Conservation (phyloP, 768 basidiomycete species). For the Boletus coccyginus region DNA sequence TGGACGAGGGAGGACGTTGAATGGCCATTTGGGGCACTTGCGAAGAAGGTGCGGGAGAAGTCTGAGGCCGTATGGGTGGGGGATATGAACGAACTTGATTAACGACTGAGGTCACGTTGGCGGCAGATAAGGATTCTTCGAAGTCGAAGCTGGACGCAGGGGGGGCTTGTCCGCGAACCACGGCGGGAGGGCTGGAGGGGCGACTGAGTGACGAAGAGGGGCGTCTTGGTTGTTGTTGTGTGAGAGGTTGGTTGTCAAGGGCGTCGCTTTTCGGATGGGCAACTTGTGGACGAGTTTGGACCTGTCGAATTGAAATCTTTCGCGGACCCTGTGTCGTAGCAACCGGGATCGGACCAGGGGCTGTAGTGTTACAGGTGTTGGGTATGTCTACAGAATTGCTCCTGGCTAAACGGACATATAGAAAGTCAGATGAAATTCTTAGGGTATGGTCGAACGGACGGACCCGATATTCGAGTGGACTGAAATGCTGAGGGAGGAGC, state of each 20-base stretch:
- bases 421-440: background rate
- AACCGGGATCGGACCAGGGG: constrained; percentile 14
- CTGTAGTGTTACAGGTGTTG: background rate
- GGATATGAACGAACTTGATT: constrained; percentile 33
- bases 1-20: constrained; percentile 6
- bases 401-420: constrained; percentile 1
- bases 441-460: constrained; percentile 4
- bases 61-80: constrained; percentile 20
- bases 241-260: constrained; percentile 17
- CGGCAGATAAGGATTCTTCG: constrained; percentile 28
- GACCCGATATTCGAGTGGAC: constrained; percentile 8
- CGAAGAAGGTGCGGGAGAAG: constrained; percentile 22
- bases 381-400: constrained; percentile 2
- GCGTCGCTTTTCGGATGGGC: constrained; percentile 9
- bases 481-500: background rate
- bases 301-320: background rate
- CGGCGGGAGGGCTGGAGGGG: constrained; percentile 14
- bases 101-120: constrained; percentile 29
- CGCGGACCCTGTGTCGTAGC: constrained; percentile 15
- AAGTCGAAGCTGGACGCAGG: constrained; percentile 24
- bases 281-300: constrained; percentile 2
- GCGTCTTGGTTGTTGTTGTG: background rate
- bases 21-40: constrained; percentile 6
- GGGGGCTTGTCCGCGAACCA: constrained; percentile 22
- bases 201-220: background rate